phyloP scores from a whole-genome alignment of 148 eudicot species.

The Nepenthes mirabilis region DNA sequence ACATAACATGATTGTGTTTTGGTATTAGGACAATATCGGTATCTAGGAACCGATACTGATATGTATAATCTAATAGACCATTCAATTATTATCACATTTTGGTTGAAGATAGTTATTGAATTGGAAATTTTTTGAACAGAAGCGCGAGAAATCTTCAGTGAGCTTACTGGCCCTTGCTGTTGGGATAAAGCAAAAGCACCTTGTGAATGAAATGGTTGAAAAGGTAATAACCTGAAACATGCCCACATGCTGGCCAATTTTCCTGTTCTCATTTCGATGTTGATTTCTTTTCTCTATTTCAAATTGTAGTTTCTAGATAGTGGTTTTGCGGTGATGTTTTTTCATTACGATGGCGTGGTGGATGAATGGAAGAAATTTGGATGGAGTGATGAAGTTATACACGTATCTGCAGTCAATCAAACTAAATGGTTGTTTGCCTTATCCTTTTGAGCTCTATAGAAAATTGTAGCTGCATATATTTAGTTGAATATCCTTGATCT shows the following conservation, averaged over 20 bases:
- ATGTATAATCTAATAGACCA: too few species aligned
- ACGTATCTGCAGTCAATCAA: slow-evolving; percentile 19
- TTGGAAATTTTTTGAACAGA: slow-evolving; percentile 18
- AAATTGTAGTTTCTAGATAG: slow-evolving; percentile 20
- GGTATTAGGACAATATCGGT: too few species aligned
- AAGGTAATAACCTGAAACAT: slow-evolving; percentile 38
- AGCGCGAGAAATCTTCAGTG: slow-evolving; percentile 20
- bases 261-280: not conserved
- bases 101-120: not conserved
- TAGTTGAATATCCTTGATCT: too few species aligned
- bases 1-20: too few species aligned
- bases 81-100: not conserved
- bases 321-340: slow-evolving; percentile 22
- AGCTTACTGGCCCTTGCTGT: slow-evolving; percentile 48
- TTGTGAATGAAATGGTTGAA: slow-evolving; percentile 60
- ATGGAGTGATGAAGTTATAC: slow-evolving; percentile 18
- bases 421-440: slow-evolving; percentile 13
- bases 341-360: slow-evolving; percentile 28
- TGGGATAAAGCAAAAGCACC: slow-evolving; percentile 64
- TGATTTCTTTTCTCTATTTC: not conserved
- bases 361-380: slow-evolving; percentile 22
- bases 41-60: too few species aligned
- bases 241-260: not conserved
- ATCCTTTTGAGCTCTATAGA: too few species aligned
- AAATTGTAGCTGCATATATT: too few species aligned